These are phyloP conservation scores for Epichloe brachyelytri DNA, from an alignment of 2,329 filamentous ascomycete genomes.

Conservation along the genomic window DNA sequence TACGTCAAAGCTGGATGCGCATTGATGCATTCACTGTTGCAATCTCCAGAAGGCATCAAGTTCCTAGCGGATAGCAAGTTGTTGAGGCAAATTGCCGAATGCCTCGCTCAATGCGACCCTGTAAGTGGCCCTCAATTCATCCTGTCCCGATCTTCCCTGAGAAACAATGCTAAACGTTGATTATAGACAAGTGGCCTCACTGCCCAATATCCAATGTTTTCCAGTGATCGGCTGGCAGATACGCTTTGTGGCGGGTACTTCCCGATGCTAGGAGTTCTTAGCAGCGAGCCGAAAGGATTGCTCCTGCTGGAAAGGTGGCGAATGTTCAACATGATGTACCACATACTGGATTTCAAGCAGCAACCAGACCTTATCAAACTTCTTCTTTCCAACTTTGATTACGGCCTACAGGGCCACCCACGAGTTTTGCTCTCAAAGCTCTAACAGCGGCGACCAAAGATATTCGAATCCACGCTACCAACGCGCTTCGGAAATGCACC, in stretches of 20 bases:
- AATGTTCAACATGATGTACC: constrained; percentile 99
- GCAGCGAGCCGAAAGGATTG: constrained; percentile 67
- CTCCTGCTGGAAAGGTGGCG: constrained; percentile 91
- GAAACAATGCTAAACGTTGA: constrained; percentile 6
- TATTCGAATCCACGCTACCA: constrained; percentile 82
- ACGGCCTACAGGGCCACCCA: constrained; percentile 75
- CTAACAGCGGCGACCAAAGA: constrained; percentile 84
- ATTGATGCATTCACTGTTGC: constrained; percentile 72
- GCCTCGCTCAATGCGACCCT: constrained; percentile 85
- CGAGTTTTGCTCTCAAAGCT: constrained; percentile 82
- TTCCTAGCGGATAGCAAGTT: constrained; percentile 89
- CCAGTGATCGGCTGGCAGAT: constrained; percentile 67
- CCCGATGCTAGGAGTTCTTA: constrained; percentile 78
- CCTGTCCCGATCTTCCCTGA: neutral
- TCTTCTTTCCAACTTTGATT: constrained; percentile 84
- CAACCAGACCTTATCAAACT: constrained; percentile 85
- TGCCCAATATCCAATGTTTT: constrained; percentile 80
- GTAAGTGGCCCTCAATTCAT: constrained; percentile 31
- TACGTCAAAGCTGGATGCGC: constrained; percentile 86
- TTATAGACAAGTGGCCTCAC: constrained; percentile 55
- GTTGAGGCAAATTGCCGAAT: constrained; percentile 86
- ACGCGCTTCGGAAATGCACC: constrained; percentile 76
- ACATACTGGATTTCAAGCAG: constrained; percentile 84
- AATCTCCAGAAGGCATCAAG: constrained; percentile 70
- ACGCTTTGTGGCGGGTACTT: constrained; percentile 91